Evolutionary conservation across 345 rosid species (phyloP), one percentile per base, ranked within the genome.

Genomic region (Brassica rapa): DNA sequence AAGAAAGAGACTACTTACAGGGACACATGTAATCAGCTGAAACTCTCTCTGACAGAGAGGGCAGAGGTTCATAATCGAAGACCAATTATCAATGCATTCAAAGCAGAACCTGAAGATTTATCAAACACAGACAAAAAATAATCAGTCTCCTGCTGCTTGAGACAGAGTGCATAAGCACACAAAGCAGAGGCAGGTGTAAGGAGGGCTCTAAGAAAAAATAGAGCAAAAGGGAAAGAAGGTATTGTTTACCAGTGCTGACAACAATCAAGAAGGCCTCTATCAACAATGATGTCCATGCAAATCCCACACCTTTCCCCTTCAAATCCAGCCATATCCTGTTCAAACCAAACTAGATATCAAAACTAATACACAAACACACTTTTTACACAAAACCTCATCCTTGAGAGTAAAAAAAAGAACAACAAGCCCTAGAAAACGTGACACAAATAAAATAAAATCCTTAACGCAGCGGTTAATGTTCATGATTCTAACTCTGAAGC

Each of bases 11-110:
- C 41, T 65, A 81, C 99, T 88, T 87, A 95, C 98, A 10, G 98
- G 97, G 78, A 95, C 94, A 82, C 99, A 95, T 57, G 99, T 93
- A 79, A 95, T 95, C 80, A 87, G 72, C 78, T 93, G 98, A 87
- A 95, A 95, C 85, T 91, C 99, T 80, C 86, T 88, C 81, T 95
- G 99, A 86, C 99, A 95, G 19, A 95, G 97, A 15, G 99, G 98
- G 82, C 99, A 95, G 0, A 95, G 93, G 84, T 90, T 95, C 80
- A 96, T 93, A 83, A 95, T 95, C 35, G 98, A 86, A 75, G 98
- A 84, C 99, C 99, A 95, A 78, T 93, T 91, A 84, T 95, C 99
- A 84, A 95, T 93, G 74, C 99, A 95, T n/a, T 82, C 94, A 85
- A 95, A 93, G 83, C 98, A 95, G 79, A 95, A 95, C 98, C 99